Conservation (phyloP, 148 eudicot species). For the Beta vulgaris region DNA sequence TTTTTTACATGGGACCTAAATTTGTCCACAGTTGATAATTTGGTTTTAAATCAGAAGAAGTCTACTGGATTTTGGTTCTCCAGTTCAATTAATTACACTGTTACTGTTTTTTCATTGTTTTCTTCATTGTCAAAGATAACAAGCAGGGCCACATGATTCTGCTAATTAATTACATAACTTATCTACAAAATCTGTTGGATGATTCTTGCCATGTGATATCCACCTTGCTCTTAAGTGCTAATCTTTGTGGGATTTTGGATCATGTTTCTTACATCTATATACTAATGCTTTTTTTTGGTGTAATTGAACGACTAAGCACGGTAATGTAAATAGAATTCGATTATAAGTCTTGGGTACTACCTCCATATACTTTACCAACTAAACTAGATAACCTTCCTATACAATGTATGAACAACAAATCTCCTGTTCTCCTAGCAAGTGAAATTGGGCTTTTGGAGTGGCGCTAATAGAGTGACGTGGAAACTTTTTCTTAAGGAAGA, state of each 20-base stretch:
- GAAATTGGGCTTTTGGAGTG: constrained; percentile 10
- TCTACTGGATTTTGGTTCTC: constrained; percentile 6
- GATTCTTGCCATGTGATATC: constrained; percentile 36
- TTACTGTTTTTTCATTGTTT: constrained; percentile 20
- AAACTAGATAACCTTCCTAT: no score
- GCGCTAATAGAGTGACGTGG: constrained; percentile 16
- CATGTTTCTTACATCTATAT: no score
- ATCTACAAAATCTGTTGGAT: constrained; percentile 28
- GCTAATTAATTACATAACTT: constrained; percentile 15
- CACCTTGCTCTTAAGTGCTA: constrained; percentile 21
- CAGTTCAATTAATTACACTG: constrained; percentile 12
- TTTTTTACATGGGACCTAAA: constrained; percentile 28
- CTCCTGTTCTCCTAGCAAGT: no score
- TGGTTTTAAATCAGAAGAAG: background rate
- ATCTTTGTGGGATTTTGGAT: constrained; percentile 15
- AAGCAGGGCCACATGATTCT: constrained; percentile 21
- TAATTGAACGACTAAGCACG: no score
- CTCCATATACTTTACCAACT: no score
- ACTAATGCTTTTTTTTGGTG: no score
- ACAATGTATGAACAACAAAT: no score
- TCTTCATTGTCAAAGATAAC: constrained; percentile 3
- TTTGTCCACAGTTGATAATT: constrained; percentile 13
- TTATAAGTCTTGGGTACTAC: no score
- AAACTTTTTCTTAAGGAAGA: background rate
- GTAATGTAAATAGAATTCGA: no score